phyloP scores from a whole-genome alignment of 345 rosid genomes.

The Nasturtium officinale region DNA sequence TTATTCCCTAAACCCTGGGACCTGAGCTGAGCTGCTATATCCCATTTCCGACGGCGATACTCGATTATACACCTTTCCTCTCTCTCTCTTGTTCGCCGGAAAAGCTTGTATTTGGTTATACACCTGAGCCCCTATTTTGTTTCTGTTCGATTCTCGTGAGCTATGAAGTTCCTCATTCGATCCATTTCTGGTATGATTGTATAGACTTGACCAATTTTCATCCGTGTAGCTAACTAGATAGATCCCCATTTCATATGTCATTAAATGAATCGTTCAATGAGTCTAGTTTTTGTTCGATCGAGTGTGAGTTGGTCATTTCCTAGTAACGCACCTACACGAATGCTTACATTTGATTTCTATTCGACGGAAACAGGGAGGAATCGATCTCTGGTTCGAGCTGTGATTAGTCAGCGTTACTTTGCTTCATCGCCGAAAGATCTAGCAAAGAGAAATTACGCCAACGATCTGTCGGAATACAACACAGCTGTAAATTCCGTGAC shows the following conservation, averaged over 20 bases:
- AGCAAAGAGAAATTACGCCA: conserved; percentile 75
- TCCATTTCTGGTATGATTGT: conserved; percentile 46
- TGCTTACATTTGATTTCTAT: neutral
- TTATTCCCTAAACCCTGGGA: conserved; percentile 32
- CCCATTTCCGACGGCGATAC: conserved; percentile 28
- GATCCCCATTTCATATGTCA: conserved; percentile 22
- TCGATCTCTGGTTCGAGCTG: conserved; percentile 50
- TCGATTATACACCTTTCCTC: conserved; percentile 14
- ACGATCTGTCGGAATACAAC: conserved; percentile 72
- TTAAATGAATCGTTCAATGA: neutral
- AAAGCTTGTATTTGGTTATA: conserved; percentile 9
- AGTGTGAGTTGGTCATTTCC: neutral
- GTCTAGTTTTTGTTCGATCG: neutral
- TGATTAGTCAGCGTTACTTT: conserved; percentile 54
- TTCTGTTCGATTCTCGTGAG: too few relatives aligned
- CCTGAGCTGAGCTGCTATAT: neutral
- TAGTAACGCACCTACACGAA: neutral
- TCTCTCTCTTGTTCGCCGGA: conserved; percentile 29
- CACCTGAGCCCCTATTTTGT: too few relatives aligned
- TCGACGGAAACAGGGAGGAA: conserved; percentile 46
- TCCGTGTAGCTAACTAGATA: conserved; percentile 10
- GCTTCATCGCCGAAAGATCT: conserved; percentile 56
- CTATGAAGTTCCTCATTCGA: conserved; percentile 61
- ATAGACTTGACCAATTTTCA: neutral
- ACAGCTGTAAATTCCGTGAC: conserved; percentile 67